Percentiles rank a stretch among this genome's conserved stretches.
These are phyloP conservation scores for Pseudocercospora crystallina DNA, from an alignment of 2,329 filamentous ascomycete genomes.

Conservation along the genomic window DNA sequence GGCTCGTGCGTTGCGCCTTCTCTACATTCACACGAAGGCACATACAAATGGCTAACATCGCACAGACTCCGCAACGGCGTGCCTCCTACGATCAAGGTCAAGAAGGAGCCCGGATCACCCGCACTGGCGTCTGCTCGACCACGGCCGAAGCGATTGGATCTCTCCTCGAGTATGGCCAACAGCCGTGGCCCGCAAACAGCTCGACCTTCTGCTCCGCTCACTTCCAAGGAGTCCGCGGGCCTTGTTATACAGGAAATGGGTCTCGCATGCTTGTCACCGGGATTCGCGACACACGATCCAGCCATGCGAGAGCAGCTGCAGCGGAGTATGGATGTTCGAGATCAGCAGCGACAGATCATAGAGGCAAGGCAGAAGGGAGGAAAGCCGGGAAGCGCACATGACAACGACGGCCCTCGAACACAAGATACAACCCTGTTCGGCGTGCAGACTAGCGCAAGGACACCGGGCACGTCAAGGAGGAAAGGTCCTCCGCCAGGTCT, in stretches of 20 bases:
- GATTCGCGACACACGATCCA: constrained; percentile 95
- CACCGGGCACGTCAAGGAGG: constrained; percentile 70
- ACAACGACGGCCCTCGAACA: constrained; percentile 34
- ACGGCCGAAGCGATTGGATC: constrained; percentile 73
- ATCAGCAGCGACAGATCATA: constrained; percentile 93
- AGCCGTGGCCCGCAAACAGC: constrained; percentile 40
- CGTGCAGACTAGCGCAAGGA: constrained; percentile 54
- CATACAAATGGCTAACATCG: constrained; percentile 1
- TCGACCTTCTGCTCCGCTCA: constrained; percentile 70
- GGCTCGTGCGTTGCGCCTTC: constrained; percentile 42
- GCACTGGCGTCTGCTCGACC: constrained; percentile 72
- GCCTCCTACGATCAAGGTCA: constrained; percentile 82
- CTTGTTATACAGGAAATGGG: constrained; percentile 89
- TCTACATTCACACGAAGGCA: constrained; percentile 22
- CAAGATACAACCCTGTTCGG: constrained; percentile 45
- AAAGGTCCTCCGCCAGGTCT: constrained; percentile 80
- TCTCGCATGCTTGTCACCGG: constrained; percentile 88
- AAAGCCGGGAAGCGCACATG: constrained; percentile 49
- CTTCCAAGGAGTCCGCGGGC: constrained; percentile 69
- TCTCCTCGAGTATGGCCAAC: constrained; percentile 57
- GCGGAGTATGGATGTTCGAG: constrained; percentile 86
- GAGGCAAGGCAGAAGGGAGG: constrained; percentile 88
- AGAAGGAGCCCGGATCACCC: constrained; percentile 91
- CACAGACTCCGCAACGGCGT: constrained; percentile 54
- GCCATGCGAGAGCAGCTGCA: constrained; percentile 94